Evolutionary conservation across 495 filamentous ascomycete species (phyloP).

Genomic region (Hypoxylon cercidicola): DNA sequence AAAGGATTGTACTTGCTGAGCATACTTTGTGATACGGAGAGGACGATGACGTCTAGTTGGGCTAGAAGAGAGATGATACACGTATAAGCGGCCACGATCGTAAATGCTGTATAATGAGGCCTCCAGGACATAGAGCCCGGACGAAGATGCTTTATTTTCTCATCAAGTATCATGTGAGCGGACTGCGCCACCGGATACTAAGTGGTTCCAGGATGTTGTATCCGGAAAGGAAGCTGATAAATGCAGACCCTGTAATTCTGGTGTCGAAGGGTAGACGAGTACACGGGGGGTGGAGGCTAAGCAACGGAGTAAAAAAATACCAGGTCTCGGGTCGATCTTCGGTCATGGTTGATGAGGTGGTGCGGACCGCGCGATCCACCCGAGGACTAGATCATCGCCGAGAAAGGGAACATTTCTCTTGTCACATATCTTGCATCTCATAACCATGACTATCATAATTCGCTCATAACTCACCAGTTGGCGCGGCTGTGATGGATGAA

Average conservation of each 20-base stretch:
- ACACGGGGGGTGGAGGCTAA: background rate
- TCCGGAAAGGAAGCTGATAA: constrained; percentile 1
- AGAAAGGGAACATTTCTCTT: constrained; percentile 3
- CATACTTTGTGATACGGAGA: background rate
- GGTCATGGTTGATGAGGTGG: background rate
- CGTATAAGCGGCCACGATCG: background rate
- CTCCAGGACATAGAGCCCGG: background rate
- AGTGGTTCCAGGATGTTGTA: background rate
- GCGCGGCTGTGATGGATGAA: constrained; percentile 34
- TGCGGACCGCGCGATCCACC: constrained; percentile 8
- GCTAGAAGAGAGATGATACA: background rate
- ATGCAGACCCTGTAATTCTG: constrained; percentile 19
- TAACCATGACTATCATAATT: constrained; percentile 5
- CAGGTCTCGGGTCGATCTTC: background rate
- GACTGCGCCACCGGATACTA: background rate
- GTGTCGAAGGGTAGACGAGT: constrained; percentile 22
- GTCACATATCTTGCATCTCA: constrained; percentile 9
- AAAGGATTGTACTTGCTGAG: background rate
- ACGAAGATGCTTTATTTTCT: background rate
- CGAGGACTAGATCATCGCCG: constrained; percentile 5
- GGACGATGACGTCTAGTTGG: background rate
- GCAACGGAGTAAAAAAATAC: background rate
- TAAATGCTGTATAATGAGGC: background rate
- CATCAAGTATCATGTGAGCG: background rate
- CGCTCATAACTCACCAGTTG: constrained; percentile 1